These are phyloP conservation scores for Vigna unguiculata DNA, from an alignment of 306 rosid species.

Conservation along the genomic window DNA sequence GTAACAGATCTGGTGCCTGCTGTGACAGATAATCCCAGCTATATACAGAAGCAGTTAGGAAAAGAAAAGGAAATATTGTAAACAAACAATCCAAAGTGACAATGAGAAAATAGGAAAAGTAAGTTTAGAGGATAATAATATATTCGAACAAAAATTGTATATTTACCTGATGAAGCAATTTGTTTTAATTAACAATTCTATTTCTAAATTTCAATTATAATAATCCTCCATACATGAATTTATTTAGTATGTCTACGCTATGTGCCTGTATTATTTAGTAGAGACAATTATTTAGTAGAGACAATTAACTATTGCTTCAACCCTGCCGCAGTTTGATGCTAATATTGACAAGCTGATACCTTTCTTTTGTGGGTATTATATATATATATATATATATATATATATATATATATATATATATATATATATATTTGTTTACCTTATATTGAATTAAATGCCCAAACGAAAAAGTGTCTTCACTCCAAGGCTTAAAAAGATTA, in stretches of 20 bases:
- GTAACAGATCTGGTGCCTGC: too few relatives aligned
- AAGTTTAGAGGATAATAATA: not conserved
- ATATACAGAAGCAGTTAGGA: not conserved
- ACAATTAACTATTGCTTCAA: not conserved
- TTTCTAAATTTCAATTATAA: not conserved
- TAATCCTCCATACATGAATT: not conserved
- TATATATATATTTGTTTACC: constrained; percentile 9
- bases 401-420: not conserved
- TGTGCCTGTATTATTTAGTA: not conserved
- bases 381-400: constrained; percentile 2
- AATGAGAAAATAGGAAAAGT: not conserved
- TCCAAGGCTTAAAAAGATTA: not conserved
- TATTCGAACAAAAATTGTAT: not conserved
- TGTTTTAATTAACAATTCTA: not conserved
- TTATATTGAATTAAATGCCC: constrained; percentile 5
- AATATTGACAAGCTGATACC: constrained; percentile 6
- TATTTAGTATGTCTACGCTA: not conserved
- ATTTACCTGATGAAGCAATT: not conserved
- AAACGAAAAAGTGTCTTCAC: not conserved
- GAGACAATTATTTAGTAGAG: constrained; percentile 15
- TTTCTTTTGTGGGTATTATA: constrained; percentile 1
- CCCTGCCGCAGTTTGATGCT: constrained; percentile 17
- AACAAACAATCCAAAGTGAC: not conserved
- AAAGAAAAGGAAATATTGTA: constrained; percentile 2
- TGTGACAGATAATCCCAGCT: not conserved